Percentiles rank a stretch among this genome's conserved stretches.
Evolutionary conservation across 192 early-diverging fungal species (phyloP).

Genomic region (Entomortierella chlamydospora): DNA sequence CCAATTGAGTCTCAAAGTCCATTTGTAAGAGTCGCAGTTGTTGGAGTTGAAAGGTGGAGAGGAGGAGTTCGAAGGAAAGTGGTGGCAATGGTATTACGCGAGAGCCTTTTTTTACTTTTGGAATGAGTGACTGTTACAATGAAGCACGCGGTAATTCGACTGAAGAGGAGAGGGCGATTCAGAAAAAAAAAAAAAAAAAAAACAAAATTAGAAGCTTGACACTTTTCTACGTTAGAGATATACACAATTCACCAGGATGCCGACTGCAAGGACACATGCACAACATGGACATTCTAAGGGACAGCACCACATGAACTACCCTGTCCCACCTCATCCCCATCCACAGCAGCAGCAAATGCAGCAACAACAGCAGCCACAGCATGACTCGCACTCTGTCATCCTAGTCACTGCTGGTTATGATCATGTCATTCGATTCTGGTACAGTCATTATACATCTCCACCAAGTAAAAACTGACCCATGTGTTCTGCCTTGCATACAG

Average conservation of each 20-base stretch:
- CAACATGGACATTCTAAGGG: constrained; percentile 17
- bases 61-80: not conserved
- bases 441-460: not conserved
- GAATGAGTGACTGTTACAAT: too few relatives aligned
- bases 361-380: constrained; percentile 53
- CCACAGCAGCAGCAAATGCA: constrained; percentile 37
- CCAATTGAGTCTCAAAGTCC: constrained; percentile 33
- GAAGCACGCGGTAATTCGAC: too few relatives aligned
- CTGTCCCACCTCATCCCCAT: constrained; percentile 25
- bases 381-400: constrained; percentile 67
- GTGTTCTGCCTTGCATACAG: too few relatives aligned
- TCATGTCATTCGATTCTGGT: constrained; percentile 78
- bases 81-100: not conserved
- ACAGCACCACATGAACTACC: constrained; percentile 47
- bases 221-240: too few relatives aligned
- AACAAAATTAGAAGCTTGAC: too few relatives aligned
- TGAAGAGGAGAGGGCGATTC: too few relatives aligned
- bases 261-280: constrained; percentile 36
- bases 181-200: too few relatives aligned
- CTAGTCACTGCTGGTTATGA: constrained; percentile 85
- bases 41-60: not conserved
- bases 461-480: too few relatives aligned
- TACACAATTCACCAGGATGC: constrained; percentile 9
- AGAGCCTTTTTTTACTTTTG: too few relatives aligned
- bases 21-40: constrained; percentile 6